These are phyloP conservation scores for Dimargaris xerosporica DNA, from an alignment of 192 early-diverging fungal species.

Conservation along the genomic window DNA sequence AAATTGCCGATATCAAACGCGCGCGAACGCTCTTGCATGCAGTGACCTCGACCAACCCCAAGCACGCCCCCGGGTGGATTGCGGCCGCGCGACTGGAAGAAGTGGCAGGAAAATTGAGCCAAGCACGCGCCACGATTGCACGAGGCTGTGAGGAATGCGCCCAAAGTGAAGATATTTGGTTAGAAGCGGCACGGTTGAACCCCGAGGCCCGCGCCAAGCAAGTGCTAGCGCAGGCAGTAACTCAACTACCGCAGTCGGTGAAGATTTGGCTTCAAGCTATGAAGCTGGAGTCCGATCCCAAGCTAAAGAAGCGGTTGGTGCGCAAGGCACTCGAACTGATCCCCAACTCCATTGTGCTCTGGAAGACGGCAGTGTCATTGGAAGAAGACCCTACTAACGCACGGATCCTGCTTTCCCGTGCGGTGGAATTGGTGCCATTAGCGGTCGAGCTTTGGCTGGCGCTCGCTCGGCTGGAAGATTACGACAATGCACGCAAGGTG, in stretches of 20 bases:
- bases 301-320: constrained; percentile 64
- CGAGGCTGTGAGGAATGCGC: constrained; percentile 93
- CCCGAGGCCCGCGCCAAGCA: constrained; percentile 68
- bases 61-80: constrained; percentile 96
- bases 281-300: constrained; percentile 63
- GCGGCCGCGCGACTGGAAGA: constrained; percentile 95
- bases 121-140: constrained; percentile 74
- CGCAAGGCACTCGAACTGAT: constrained; percentile 86
- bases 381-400: constrained; percentile 91
- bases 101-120: constrained; percentile 60
- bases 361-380: constrained; percentile 81
- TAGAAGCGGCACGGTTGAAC: constrained; percentile 87
- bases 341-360: constrained; percentile 78
- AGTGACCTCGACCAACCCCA: constrained; percentile 85
- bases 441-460: constrained; percentile 93
- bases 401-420: constrained; percentile 72
- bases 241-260: constrained; percentile 79
- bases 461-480: constrained; percentile 77
- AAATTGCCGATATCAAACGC: constrained; percentile 71
- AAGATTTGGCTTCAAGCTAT: constrained; percentile 85
- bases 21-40: constrained; percentile 77
- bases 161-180: constrained; percentile 90
- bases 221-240: constrained; percentile 80
- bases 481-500: constrained; percentile 75
- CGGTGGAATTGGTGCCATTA: constrained; percentile 83